Evolutionary conservation across 2,329 filamentous ascomycete genomes (phyloP).

Genomic region (Clathrospora elynae): DNA sequence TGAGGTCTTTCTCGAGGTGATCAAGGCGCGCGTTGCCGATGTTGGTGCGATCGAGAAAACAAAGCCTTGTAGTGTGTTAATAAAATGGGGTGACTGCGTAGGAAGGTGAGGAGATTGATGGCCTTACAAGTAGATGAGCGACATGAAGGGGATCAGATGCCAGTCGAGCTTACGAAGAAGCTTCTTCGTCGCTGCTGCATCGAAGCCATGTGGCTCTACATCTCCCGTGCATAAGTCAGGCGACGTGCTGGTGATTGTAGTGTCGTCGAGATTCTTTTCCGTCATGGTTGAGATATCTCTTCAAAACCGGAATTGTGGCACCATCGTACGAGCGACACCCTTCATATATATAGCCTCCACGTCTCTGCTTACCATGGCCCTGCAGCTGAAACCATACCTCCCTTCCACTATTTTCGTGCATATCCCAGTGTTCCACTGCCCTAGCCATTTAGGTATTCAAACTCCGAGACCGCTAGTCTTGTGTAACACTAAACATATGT

Average conservation of each 20-base stretch:
- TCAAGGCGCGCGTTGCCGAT: conserved; percentile 53
- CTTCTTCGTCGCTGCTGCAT: conserved; percentile 53
- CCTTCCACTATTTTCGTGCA: conserved; percentile 4
- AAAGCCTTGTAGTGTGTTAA: conserved; percentile 1
- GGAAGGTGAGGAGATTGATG: too few relatives aligned
- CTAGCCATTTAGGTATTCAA: conserved; percentile 14
- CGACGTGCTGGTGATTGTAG: conserved; percentile 8
- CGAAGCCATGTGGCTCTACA: conserved; percentile 43
- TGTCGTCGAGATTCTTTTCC: conserved; percentile 18
- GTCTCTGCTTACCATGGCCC: not conserved
- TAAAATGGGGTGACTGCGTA: not conserved
- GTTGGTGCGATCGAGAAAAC: conserved; percentile 39
- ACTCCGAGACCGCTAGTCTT: conserved; percentile 17
- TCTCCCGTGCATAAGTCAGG: conserved; percentile 23
- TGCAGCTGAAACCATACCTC: not conserved
- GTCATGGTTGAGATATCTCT: conserved; percentile 5
- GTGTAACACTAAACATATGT: conserved; percentile 19
- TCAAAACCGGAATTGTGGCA: too few relatives aligned
- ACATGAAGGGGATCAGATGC: conserved; percentile 64
- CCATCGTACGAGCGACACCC: too few relatives aligned
- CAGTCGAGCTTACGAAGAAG: conserved; percentile 61
- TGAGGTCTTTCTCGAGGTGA: conserved; percentile 45
- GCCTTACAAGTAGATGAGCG: conserved; percentile 62
- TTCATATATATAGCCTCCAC: conserved; percentile 3
- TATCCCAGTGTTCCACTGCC: conserved; percentile 8